Evolutionary conservation across 768 basidiomycete genomes (phyloP).

Genomic region (Podaxis sp.): DNA sequence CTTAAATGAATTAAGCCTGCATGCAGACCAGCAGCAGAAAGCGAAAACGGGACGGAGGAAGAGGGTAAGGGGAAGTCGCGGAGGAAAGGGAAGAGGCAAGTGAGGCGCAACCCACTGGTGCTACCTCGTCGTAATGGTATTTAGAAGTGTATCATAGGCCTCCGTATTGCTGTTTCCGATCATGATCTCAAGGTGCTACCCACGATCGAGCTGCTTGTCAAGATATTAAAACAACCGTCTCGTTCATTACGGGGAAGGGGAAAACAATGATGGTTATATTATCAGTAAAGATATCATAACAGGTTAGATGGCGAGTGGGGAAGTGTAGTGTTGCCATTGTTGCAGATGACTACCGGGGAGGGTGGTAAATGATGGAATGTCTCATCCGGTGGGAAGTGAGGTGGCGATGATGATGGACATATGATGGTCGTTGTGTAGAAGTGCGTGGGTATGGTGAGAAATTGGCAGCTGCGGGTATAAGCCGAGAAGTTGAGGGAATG

Average conservation of each 20-base stretch:
- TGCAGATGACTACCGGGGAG: neutral
- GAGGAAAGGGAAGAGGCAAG: neutral
- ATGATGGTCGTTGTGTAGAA: neutral
- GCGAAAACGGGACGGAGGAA: neutral
- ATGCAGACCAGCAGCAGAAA: slow-evolving; percentile 11
- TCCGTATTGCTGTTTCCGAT: neutral
- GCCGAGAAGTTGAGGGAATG: neutral
- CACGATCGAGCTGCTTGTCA: neutral
- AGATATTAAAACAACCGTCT: neutral
- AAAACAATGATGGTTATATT: slow-evolving; percentile 7
- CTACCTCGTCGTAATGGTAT: neutral
- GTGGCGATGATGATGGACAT: neutral
- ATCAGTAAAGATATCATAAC: slow-evolving; percentile 11
- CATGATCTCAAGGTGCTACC: neutral
- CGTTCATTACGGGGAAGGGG: neutral
- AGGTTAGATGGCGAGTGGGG: neutral
- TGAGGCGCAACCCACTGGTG: neutral
- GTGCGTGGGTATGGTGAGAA: slow-evolving; percentile 7
- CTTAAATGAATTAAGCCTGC: neutral
- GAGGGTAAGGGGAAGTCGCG: too few species aligned
- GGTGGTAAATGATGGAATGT: neutral
- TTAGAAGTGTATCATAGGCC: neutral
- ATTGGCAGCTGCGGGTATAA: neutral
- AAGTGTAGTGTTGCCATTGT: neutral
- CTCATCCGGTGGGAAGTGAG: neutral